Percentiles rank a stretch among this genome's conserved stretches.
phyloP scores from a whole-genome alignment of 2,329 filamentous ascomycete genomes.

The Fusarium sambucinum region DNA sequence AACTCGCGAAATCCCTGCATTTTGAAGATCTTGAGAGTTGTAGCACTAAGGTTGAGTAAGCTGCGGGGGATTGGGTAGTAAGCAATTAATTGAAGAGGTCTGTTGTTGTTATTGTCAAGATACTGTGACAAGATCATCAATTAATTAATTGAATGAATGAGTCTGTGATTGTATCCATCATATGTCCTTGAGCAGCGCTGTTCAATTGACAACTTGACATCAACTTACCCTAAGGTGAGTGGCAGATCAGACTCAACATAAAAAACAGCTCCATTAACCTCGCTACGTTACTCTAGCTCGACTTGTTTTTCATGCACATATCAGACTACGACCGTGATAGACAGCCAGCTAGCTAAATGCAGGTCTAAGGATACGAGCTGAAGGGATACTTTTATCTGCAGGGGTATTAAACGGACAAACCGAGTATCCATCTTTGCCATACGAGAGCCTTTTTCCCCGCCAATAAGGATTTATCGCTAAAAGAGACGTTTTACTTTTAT shows the following conservation, averaged over 20 bases:
- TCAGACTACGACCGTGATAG: neutral
- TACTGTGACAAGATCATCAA: accelerated
- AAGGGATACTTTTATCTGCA: neutral
- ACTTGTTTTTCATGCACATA: conserved; percentile 2
- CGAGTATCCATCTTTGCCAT: neutral
- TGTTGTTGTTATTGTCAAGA: too few relatives aligned
- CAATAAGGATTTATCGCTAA: neutral
- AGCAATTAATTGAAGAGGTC: neutral
- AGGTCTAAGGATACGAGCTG: conserved; percentile 22
- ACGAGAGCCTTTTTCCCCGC: neutral
- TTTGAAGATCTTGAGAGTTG: neutral
- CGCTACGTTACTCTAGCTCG: neutral
- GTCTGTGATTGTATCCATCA: too few relatives aligned
- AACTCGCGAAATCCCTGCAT: conserved; percentile 11
- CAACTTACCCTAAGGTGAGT: neutral
- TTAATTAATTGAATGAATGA: neutral
- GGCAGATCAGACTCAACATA: too few relatives aligned
- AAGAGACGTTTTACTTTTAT: neutral
- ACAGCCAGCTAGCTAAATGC: neutral
- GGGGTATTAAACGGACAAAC: neutral
- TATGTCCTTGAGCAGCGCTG: neutral
- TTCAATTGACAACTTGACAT: neutral
- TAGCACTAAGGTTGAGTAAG: neutral
- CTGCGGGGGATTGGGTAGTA: neutral
- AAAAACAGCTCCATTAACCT: neutral